Evolutionary conservation across 2,329 filamentous ascomycete genomes (phyloP).

Genomic region (Trichophyton equinum): DNA sequence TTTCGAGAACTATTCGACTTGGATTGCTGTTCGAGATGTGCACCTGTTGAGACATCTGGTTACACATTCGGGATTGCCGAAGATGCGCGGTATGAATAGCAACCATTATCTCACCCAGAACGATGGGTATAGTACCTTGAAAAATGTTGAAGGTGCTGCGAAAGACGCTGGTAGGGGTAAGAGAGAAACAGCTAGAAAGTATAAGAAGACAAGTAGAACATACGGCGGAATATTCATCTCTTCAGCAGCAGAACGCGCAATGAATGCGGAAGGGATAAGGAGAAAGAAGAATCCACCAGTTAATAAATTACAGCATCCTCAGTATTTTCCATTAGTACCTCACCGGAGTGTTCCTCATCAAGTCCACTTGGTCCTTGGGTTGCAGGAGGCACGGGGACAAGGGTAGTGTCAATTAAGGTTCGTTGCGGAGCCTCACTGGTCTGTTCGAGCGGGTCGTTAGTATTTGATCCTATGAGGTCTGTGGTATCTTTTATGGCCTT

Average conservation of each 20-base stretch:
- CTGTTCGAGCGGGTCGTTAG: constrained; percentile 8
- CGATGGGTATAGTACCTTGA: not conserved
- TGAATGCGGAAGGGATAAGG: not conserved
- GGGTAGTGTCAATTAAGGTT: not conserved
- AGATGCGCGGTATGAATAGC: not conserved
- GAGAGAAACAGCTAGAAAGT: too few species aligned
- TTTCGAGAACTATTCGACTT: not conserved
- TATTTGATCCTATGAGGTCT: constrained; percentile 19
- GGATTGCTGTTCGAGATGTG: not conserved
- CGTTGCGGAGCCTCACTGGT: constrained; percentile 1
- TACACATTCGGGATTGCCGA: not conserved
- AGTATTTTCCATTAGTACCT: constrained; percentile 69
- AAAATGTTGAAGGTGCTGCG: not conserved
- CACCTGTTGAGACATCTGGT: not conserved
- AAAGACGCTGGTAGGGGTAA: not conserved
- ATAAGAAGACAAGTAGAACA: not conserved
- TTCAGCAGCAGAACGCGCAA: not conserved
- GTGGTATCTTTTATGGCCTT: constrained; percentile 12
- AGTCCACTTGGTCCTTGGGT: constrained; percentile 32
- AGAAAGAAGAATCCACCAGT: not conserved
- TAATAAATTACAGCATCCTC: constrained; percentile 89
- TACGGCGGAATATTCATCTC: not conserved
- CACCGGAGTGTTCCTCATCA: constrained; percentile 56
- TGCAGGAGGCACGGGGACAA: not conserved
- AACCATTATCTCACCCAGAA: not conserved